Conservation (phyloP, 805 yeast species). For the Monosporozyma siamensis region DNA sequence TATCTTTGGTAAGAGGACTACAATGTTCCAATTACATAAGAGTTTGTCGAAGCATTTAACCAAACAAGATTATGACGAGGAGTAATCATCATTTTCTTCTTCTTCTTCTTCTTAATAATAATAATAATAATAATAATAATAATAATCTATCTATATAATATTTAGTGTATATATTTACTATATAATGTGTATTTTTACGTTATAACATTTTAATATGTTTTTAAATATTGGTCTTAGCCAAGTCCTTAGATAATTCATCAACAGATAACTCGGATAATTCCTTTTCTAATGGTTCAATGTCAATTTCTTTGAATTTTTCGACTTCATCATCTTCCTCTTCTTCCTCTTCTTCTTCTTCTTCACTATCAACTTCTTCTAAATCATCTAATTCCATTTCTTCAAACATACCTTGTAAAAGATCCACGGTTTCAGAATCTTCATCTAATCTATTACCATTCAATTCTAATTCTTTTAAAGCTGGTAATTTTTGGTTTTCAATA, state of each 20-base stretch:
- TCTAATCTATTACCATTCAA: constrained; percentile 89
- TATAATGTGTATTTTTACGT: too few relatives aligned
- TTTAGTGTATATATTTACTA: too few relatives aligned
- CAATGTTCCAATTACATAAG: constrained; percentile 52
- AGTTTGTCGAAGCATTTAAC: constrained; percentile 43
- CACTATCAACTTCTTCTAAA: constrained; percentile 69
- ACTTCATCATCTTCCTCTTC: constrained; percentile 31
- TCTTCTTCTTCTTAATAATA: too few relatives aligned
- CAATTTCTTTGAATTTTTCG: constrained; percentile 43
- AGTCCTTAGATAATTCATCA: constrained; percentile 44
- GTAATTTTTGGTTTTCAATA: constrained; percentile 47
- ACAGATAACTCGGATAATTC: constrained; percentile 34
- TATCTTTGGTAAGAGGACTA: constrained; percentile 51
- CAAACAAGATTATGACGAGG: too few relatives aligned
- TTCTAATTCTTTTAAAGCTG: constrained; percentile 58
- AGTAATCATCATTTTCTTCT: too few relatives aligned
- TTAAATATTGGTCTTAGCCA: constrained; percentile 45
- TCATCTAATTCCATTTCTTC: constrained; percentile 91
- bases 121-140: neutral
- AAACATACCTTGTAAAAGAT: constrained; percentile 50
- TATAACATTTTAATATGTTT: too few relatives aligned
- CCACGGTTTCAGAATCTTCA: constrained; percentile 72
- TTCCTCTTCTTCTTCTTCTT: constrained; percentile 37
- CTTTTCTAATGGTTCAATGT: constrained; percentile 33
- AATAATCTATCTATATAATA: neutral